phyloP scores from a whole-genome alignment of 345 rosid genomes.

The Eucalyptus pauciflora region DNA sequence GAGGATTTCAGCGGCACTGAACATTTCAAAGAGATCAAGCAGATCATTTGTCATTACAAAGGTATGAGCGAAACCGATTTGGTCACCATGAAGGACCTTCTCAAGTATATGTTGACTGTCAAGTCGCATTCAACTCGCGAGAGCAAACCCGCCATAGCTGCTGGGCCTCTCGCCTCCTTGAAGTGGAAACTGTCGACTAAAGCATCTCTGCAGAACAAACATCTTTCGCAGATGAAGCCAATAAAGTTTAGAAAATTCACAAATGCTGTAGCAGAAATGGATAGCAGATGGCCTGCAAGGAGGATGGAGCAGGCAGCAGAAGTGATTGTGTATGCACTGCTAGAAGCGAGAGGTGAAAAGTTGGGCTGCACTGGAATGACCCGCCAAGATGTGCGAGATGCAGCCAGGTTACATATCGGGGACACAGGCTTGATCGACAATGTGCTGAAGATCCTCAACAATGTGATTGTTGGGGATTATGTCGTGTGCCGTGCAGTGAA shows the following conservation, averaged over 20 bases:
- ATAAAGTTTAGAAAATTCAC: slow-evolving; percentile 27
- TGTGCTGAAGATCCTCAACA: slow-evolving; percentile 75
- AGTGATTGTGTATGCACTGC: slow-evolving; percentile 54
- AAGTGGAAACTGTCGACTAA: slow-evolving; percentile 3
- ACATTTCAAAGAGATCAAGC: slow-evolving; percentile 19
- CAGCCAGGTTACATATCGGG: slow-evolving; percentile 84
- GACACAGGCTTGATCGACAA: slow-evolving; percentile 85
- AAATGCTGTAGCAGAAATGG: slow-evolving; percentile 34
- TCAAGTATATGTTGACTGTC: slow-evolving; percentile 56
- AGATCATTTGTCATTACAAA: slow-evolving; percentile 37
- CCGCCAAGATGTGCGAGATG: slow-evolving; percentile 81
- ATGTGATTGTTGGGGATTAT: slow-evolving; percentile 47
- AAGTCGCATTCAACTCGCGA: slow-evolving; percentile 25
- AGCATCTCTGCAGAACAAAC: slow-evolving; percentile 12
- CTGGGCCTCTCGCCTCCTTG: neutral
- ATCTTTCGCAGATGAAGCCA: slow-evolving; percentile 15
- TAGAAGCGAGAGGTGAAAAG: slow-evolving; percentile 31
- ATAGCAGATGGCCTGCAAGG: slow-evolving; percentile 72
- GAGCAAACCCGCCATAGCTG: slow-evolving; percentile 10
- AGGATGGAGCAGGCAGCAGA: slow-evolving; percentile 79
- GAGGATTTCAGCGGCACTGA: slow-evolving; percentile 21
- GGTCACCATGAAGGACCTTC: slow-evolving; percentile 58
- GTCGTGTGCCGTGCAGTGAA: slow-evolving; percentile 52
- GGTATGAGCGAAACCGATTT: slow-evolving; percentile 51
- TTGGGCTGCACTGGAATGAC: slow-evolving; percentile 47